These are phyloP conservation scores for Ceratocystiopsis sp. DNA, from an alignment of 2,329 filamentous ascomycete species.

Conservation along the genomic window DNA sequence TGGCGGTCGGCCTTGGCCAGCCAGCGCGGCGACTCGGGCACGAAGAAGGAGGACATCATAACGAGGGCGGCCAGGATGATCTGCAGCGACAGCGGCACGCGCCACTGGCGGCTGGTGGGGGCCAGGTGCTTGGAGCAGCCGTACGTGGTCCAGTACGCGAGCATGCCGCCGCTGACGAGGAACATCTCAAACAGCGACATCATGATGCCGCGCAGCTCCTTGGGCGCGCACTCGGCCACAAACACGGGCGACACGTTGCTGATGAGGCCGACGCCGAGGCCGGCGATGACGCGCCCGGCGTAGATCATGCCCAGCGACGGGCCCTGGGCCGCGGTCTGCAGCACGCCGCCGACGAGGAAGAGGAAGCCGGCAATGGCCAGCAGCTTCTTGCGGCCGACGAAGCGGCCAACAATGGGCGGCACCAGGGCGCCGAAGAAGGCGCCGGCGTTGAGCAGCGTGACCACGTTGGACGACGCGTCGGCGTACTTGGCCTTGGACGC, in stretches of 20 bases:
- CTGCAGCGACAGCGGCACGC: slow-evolving; percentile 34
- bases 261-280: slow-evolving; percentile 21
- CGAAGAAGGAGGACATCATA: slow-evolving; percentile 45
- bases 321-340: slow-evolving; percentile 1
- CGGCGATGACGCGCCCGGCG: slow-evolving; percentile 19
- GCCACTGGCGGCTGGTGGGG: slow-evolving; percentile 27
- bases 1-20: slow-evolving; percentile 51
- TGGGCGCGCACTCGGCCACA: slow-evolving; percentile 28
- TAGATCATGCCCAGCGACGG: slow-evolving; percentile 14
- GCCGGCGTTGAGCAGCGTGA: background rate
- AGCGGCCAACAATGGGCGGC: background rate
- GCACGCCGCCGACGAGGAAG: slow-evolving; percentile 1
- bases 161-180: slow-evolving; percentile 25
- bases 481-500: background rate
- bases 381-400: background rate
- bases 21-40: slow-evolving; percentile 60
- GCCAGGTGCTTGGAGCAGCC: slow-evolving; percentile 21
- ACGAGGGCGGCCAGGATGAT: slow-evolving; percentile 47
- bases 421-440: slow-evolving; percentile 1
- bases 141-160: slow-evolving; percentile 26
- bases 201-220: slow-evolving; percentile 24
- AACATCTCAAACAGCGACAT: slow-evolving; percentile 27
- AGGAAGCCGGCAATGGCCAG: background rate
- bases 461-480: background rate
- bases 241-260: slow-evolving; percentile 27